Conservation (phyloP, 257 asterid genomes). For the Penstemon newberryi region DNA sequence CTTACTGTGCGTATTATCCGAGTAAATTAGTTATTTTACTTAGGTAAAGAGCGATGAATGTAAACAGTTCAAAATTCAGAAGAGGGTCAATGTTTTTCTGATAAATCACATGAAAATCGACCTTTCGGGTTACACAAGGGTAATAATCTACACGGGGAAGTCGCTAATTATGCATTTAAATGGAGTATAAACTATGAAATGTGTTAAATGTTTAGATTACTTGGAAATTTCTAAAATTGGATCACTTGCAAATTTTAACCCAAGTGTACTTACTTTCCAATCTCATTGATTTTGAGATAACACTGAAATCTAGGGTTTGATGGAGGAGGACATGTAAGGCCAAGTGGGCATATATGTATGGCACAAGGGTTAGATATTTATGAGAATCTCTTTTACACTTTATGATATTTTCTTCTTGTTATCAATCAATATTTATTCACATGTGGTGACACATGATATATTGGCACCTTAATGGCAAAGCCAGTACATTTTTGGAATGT, state of each 20-base stretch:
- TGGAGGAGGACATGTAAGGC: background rate
- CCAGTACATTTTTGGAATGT: constrained; percentile 12
- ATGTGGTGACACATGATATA: constrained; percentile 44
- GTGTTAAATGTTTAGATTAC: no score
- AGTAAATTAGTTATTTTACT: no score
- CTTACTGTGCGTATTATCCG: no score
- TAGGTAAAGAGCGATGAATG: no score
- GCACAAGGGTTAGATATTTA: constrained; percentile 19
- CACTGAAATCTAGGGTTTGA: background rate
- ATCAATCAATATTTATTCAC: constrained; percentile 28
- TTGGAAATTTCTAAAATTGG: no score
- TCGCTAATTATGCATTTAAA: no score
- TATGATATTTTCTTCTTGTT: constrained; percentile 7
- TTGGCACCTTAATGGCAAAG: constrained; percentile 29
- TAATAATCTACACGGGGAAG: no score
- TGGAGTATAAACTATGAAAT: no score
- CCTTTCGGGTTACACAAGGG: background rate
- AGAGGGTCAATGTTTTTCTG: no score
- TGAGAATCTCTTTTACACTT: background rate
- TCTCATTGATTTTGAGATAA: background rate
- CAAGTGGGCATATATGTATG: background rate
- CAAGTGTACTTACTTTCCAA: background rate
- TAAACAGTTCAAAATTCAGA: no score
- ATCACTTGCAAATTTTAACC: no score
- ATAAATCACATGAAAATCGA: background rate